Evolutionary conservation across 2,329 filamentous ascomycete species (phyloP), one percentile per base, ranked within the genome.

Genomic region (Spiromastix sp.): DNA sequence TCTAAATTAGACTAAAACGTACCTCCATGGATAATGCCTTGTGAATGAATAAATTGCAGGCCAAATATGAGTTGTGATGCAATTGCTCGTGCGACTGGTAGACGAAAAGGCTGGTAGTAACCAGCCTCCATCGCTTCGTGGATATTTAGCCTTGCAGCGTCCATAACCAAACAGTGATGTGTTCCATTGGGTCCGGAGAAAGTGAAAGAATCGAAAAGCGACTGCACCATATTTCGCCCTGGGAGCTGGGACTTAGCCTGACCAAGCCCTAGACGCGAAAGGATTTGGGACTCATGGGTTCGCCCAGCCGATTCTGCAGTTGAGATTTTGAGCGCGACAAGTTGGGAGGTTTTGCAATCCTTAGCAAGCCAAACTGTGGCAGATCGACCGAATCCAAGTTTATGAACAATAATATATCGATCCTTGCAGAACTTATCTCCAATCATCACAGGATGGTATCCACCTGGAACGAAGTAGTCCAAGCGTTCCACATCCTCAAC

Each of bases 1-100:
- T n/a, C 20, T n/a, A 19, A 16, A 18, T 17, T 10, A 15, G 17
- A 12, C 27, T 26, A 26, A 9, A 18, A 48, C 44, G 30, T 47
- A 48, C 44, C 46, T 7, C 48, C 45, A 45, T 55, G 48, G 17
- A 50, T 46, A 32, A 48, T 45, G 2, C 46, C 49, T 42, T 48
- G 36, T 20, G 41, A 40, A 42, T 55, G 50, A 3, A 52, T 40
- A 41, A 54, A 52, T 18, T 33, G 26, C 18, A 50, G 22, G 12
- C 30, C 47, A n/a, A 40, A 37, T 15, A 39, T 38, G 18, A 51
- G 48, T 35, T 50, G 44, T 18, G 43, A 42, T 3, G 44, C 38
- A n/a, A 53, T 30, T 10, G 43, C 41, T 12, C 45, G 40, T 21
- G 47, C 47, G 2, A 42, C 43, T 32, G 34, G 41, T 19, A 42